Conservation (phyloP, 169 alveolate species). For the Plasmodium gallinaceum region DNA sequence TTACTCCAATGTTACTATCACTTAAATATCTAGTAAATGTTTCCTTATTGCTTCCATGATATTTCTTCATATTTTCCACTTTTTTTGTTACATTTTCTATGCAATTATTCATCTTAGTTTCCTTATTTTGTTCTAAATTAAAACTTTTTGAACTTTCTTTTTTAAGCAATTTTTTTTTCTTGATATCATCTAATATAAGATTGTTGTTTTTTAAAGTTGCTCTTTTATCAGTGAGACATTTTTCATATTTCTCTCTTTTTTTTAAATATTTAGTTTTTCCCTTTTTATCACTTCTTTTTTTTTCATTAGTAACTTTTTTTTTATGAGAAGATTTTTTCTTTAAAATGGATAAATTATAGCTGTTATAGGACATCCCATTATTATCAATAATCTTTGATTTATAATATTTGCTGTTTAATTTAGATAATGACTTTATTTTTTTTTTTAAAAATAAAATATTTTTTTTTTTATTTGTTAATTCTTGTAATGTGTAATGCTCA, state of each 20-base stretch:
- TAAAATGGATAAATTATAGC: too few relatives aligned
- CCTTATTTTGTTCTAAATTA: too few relatives aligned
- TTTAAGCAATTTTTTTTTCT: background rate
- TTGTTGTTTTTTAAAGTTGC: too few relatives aligned
- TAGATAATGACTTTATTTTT: constrained; percentile 48
- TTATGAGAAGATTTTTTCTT: background rate
- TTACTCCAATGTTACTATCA: constrained; percentile 41
- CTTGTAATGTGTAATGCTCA: constrained; percentile 37
- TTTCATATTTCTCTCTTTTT: background rate
- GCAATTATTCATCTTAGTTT: background rate
- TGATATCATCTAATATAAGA: background rate
- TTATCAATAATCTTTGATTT: too few relatives aligned
- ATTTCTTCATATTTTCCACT: background rate
- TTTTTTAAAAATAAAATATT: constrained; percentile 62
- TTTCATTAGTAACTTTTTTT: background rate
- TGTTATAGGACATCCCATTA: too few relatives aligned
- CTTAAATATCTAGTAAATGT: constrained; percentile 19
- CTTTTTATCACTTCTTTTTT: background rate
- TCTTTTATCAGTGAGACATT: background rate
- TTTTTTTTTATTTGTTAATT: constrained; percentile 35
- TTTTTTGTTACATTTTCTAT: constrained; percentile 1
- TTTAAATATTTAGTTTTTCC: background rate
- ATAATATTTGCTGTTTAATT: constrained; percentile 36
- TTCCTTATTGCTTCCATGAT: background rate
- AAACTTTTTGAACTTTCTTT: too few relatives aligned